These are phyloP conservation scores for Solanum sejunctum DNA, from an alignment of 257 asterid species.

Conservation along the genomic window DNA sequence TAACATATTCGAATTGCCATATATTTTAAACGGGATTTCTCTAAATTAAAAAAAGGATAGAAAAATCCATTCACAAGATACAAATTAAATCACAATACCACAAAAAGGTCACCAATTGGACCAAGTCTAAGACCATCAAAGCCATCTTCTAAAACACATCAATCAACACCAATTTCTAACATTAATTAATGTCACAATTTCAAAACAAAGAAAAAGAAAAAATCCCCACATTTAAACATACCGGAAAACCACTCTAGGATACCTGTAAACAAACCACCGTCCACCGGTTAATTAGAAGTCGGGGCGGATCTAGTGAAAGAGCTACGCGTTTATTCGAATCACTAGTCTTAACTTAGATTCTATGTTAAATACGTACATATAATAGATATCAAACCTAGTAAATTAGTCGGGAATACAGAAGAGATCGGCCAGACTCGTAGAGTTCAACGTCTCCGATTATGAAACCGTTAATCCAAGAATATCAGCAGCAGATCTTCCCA, in stretches of 20 bases:
- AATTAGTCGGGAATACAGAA: neutral
- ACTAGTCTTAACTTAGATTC: neutral
- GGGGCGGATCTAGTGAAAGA: neutral
- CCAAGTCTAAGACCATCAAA: neutral
- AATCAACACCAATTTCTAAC: neutral
- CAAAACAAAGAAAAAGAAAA: neutral
- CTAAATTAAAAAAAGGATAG: neutral
- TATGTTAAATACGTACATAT: neutral
- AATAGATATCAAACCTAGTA: neutral
- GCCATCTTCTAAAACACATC: neutral
- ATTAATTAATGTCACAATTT: neutral
- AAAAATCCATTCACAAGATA: neutral
- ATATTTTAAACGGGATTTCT: fast-evolving
- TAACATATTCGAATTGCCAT: too few relatives aligned
- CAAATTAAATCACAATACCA: neutral
- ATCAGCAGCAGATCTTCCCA: constrained; percentile 71
- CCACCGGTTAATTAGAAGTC: neutral
- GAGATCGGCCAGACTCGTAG: fast-evolving
- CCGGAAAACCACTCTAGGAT: neutral
- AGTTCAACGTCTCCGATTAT: neutral
- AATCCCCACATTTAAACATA: neutral
- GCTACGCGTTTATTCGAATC: neutral
- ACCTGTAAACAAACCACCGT: neutral
- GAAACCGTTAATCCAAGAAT: constrained; percentile 39
- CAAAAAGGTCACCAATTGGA: neutral